Evolutionary conservation across 768 basidiomycete genomes (phyloP).

Genomic region (Suillus placidus): DNA sequence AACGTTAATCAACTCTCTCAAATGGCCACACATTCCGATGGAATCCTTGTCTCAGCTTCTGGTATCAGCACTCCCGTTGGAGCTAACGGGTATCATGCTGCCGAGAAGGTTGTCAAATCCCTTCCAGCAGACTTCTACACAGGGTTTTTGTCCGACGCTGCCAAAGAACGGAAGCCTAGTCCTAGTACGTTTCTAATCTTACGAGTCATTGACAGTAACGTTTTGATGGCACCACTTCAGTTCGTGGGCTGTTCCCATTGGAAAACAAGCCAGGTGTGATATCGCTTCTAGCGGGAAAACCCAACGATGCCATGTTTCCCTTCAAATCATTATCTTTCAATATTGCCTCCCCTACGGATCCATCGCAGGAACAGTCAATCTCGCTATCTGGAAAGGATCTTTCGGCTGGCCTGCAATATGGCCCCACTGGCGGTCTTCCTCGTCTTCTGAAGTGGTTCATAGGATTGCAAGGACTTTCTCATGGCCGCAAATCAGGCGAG

Average conservation of each 20-base stretch:
- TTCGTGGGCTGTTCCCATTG: conserved; percentile 72
- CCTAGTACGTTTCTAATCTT: conserved; percentile 48
- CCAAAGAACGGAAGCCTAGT: conserved; percentile 64
- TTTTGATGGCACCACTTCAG: conserved; percentile 35
- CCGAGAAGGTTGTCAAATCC: conserved; percentile 10
- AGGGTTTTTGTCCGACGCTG: conserved; percentile 60
- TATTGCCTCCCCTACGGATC: conserved; percentile 51
- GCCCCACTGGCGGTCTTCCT: conserved; percentile 68
- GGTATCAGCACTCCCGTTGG: background rate
- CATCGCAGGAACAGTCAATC: conserved; percentile 48
- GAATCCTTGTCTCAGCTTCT: conserved; percentile 5
- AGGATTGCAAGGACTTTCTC: conserved; percentile 69
- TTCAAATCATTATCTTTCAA: conserved; percentile 79
- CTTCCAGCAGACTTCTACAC: conserved; percentile 60
- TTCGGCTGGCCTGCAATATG: conserved; percentile 73
- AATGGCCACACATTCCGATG: conserved; percentile 13
- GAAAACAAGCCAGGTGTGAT: conserved; percentile 80
- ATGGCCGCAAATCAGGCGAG: conserved; percentile 60
- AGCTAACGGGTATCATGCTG: background rate
- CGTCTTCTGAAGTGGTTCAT: conserved; percentile 69
- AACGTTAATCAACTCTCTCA: background rate
- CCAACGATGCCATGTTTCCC: conserved; percentile 89
- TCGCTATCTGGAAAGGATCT: conserved; percentile 63
- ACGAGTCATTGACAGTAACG: background rate
- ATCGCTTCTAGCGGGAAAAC: conserved; percentile 88